Base-by-base conservation (phyloP, 2,329 filamentous ascomycete genomes). In the Cadophora malorum region DNA sequence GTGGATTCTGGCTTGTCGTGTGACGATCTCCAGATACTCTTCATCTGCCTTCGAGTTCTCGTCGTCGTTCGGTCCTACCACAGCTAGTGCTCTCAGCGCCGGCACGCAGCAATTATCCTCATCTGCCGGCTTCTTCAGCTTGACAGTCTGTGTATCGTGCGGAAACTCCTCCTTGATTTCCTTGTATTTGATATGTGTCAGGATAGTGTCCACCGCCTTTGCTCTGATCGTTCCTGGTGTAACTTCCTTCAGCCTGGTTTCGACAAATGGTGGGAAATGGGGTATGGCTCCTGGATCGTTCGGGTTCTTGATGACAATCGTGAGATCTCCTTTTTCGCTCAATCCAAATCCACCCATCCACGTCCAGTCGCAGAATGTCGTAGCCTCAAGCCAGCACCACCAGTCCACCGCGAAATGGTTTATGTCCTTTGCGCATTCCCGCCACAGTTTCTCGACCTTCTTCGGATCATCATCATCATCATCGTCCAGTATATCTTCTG, bases 21-120 rank as follows among this genome's bases (percentile, higher is more conserved):
- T 55, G 5, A 33, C 52, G 33, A 33, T 14, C 4, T 33, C 52
- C 14, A 55, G 25, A 9, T 55, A 55, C 52, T 55, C 19, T 19
- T 55, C 52, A n/a, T 33, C 25, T 8, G 31, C 25, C 14, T 16
- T n/a, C 1, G 52, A 55, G 16, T 55, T 33, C 16, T 55, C 25
- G 28, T 55, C 52, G 5, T 55, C 25, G 16, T 28, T n/a, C 25
- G 28, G 25, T 1, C 28, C 52, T 14, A 14, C 10, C 14, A 55
- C 28, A 28, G 52, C 52, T 9, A 55, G 52, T 55, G 23, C 52
- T 33, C 23, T 55, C 16, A 55, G 16, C 52, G n/a, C n/a, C 6
- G 45, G 45, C n/a, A 49, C 45, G 21, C 45, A 49, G 45, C 45
- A 49, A 49, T 49, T 49, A 21, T 49, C 45, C 45, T 49, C 45